phyloP scores from a whole-genome alignment of 768 basidiomycete genomes.

The Chlorophyllum brunneum region DNA sequence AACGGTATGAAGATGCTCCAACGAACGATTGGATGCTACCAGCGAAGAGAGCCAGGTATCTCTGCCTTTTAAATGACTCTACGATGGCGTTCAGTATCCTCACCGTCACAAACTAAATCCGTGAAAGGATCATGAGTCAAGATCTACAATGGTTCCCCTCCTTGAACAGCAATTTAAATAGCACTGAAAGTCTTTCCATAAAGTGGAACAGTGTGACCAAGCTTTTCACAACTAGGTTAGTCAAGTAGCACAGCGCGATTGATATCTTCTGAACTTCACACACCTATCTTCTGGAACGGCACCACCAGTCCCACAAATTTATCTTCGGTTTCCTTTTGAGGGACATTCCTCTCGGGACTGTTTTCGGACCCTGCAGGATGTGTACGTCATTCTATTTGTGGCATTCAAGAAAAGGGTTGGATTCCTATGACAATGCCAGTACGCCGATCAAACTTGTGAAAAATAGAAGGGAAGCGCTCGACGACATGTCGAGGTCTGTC shows the following conservation, averaged over 20 bases:
- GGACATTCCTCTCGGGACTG: background rate
- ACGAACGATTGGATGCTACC: background rate
- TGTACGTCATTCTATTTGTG: background rate
- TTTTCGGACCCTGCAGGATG: background rate
- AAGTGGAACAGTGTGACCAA: background rate
- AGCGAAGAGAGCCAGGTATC: background rate
- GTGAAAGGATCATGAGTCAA: background rate
- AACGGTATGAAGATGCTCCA: too few relatives aligned
- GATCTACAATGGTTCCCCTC: background rate
- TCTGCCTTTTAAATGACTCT: background rate
- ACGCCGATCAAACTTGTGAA: too few relatives aligned
- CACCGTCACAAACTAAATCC: too few relatives aligned
- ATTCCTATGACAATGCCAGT: too few relatives aligned
- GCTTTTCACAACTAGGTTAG: background rate
- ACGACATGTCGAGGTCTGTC: too few relatives aligned
- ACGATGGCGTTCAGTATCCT: too few relatives aligned
- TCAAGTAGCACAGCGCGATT: background rate
- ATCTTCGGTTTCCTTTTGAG: background rate
- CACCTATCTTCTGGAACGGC: background rate
- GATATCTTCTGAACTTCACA: background rate
- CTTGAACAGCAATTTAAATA: conserved; percentile 6
- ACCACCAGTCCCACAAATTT: background rate
- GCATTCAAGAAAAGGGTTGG: too few relatives aligned
- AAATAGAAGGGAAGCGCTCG: too few relatives aligned
- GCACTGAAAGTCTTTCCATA: conserved; percentile 8